phyloP scores from a whole-genome alignment of 1,284 basidiomycete genomes.

The Tilletia setariae region DNA sequence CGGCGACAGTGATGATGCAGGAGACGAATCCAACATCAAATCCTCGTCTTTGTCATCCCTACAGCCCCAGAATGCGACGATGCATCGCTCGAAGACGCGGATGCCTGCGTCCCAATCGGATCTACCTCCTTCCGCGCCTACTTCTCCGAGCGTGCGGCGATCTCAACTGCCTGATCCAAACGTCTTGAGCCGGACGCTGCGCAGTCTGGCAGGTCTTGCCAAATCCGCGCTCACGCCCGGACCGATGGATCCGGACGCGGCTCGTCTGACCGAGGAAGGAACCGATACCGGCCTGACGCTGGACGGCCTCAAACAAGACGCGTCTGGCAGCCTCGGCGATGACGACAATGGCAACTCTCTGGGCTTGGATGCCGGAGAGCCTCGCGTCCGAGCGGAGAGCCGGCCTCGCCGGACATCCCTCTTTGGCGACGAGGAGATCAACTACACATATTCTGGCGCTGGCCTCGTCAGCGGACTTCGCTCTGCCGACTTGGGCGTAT shows the following conservation, averaged over 20 bases:
- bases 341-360: background rate
- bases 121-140: background rate
- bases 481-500: background rate
- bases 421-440: conserved; percentile 15
- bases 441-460: conserved; percentile 8
- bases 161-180: background rate
- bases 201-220: background rate
- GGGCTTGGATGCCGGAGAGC: background rate
- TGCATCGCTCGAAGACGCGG: background rate
- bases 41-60: background rate
- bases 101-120: background rate
- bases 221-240: background rate
- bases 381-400: background rate
- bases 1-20: conserved; percentile 3
- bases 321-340: background rate
- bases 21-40: background rate
- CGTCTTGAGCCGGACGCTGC: background rate
- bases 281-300: background rate
- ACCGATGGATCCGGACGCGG: conserved; percentile 13
- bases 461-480: background rate
- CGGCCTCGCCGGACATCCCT: conserved; percentile 5
- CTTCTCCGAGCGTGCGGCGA: background rate
- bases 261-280: background rate
- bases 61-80: background rate
- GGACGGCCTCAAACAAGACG: background rate